Evolutionary conservation across 192 early-diverging fungal species (phyloP), one percentile per base, ranked within the genome.

Genomic region (Mortierella alpina): DNA sequence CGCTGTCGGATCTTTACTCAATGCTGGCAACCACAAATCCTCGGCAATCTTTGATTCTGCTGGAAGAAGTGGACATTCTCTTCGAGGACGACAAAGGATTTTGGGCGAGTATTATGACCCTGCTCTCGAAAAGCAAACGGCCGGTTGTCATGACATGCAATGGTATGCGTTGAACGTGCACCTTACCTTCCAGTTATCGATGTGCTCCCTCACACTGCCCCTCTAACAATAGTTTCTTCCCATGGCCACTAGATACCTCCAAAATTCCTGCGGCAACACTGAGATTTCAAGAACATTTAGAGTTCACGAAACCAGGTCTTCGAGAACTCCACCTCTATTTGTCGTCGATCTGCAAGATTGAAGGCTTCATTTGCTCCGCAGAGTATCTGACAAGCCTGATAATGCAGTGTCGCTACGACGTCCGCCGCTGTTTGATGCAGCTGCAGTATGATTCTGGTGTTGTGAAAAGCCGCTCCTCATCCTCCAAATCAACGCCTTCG

Each of bases 141-240:
- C 95, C 95, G 0, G 94, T 96, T 31, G 87, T 95, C n/a, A 86
- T 96, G 76, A 95, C 92, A 0, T 94, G 94, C 78, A 92, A 90
- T 73, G 87, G 87, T 88, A 85, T 75, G 59, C 1, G 31, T 3
- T 31, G 31, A 31, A 31, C 31, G 31, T 22, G 40, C 11, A 42
- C 58, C 10, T 2, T 11, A 18, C 1, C 53, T 17, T 11, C 7
- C 10, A 56, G 14, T 23, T 18, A 3, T 2, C 0, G 20, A 23
- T 23, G 54, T 6, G 7, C 20, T 4, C 7, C 31, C 31, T 31
- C 31, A 39, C n/a, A 59, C 57, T 12, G 10, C 39, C 9, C 9
- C 54, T n/a, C 12, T n/a, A 18, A 22, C 23, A 31, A 31, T 31
- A 31, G 31, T 39, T 54, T 52, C 4, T 15, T 44, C 12, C 45